A percentile compares a stretch with the other conserved stretches of the same genome.
Conservation (phyloP, 2,329 filamentous ascomycete species). For the Rhinocladiella similis region DNA sequence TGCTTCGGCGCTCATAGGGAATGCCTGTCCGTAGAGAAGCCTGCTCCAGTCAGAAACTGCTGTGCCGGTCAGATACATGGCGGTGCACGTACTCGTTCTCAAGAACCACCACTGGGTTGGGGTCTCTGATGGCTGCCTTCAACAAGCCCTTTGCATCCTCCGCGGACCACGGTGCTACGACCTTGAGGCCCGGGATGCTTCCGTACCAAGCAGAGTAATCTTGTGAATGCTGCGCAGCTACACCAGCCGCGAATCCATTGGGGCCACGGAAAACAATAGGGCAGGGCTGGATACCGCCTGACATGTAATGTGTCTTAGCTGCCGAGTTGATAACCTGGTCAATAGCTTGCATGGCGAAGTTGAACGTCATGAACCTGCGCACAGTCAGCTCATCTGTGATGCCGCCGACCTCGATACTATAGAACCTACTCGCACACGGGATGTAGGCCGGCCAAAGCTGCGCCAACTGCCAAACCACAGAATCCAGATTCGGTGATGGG, state of each 20-base stretch:
- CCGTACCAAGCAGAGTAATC: conserved; percentile 99
- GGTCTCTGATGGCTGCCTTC: conserved; percentile 96
- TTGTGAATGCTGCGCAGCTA: conserved; percentile 96
- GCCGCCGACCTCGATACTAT: neutral
- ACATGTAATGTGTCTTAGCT: conserved; percentile 99
- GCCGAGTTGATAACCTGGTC: conserved; percentile 99
- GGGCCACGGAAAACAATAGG: conserved; percentile 99
- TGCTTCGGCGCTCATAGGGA: conserved; percentile 96
- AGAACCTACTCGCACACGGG: conserved; percentile 71
- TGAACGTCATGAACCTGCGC: conserved; percentile 99
- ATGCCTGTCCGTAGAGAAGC: conserved; percentile 83
- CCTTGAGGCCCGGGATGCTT: conserved; percentile 95
- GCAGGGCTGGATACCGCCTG: conserved; percentile 97
- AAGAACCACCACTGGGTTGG: conserved; percentile 90
- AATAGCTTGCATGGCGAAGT: conserved; percentile 99
- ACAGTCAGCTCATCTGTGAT: neutral
- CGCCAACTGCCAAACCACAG: conserved; percentile 87
- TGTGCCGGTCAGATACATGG: neutral
- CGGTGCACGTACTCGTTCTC: conserved; percentile 68
- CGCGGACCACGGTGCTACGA: conserved; percentile 91
- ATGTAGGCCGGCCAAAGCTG: conserved; percentile 89
- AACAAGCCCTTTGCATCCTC: conserved; percentile 98
- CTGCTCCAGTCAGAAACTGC: conserved; percentile 47
- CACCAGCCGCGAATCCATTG: conserved; percentile 95
- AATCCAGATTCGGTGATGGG: conserved; percentile 98